Evolutionary conservation across 2,329 filamentous ascomycete genomes (phyloP).

Genomic region (Monascus ruber): DNA sequence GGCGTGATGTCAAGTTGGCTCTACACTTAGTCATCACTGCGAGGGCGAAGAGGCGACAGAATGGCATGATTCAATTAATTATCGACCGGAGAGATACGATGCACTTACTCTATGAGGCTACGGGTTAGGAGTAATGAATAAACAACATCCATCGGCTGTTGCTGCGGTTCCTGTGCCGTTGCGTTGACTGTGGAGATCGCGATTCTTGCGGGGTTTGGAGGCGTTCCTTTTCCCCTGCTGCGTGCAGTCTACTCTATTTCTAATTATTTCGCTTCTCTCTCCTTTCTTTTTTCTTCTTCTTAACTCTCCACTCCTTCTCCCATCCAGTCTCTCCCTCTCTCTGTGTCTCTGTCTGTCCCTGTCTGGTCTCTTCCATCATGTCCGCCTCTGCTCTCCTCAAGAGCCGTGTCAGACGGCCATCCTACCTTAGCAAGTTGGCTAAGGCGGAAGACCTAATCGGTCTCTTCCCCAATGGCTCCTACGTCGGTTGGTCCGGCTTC

Average conservation of each 20-base stretch:
- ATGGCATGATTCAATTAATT: too few relatives aligned
- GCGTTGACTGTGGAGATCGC: too few relatives aligned
- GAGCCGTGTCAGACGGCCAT: constrained; percentile 62
- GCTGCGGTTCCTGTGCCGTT: too few relatives aligned
- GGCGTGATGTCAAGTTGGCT: too few relatives aligned
- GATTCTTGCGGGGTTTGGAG: too few relatives aligned
- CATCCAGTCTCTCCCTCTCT: neutral
- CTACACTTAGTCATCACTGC: too few relatives aligned
- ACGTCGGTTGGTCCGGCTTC: constrained; percentile 85
- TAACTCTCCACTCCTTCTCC: constrained; percentile 7
- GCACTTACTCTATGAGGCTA: too few relatives aligned
- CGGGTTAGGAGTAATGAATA: too few relatives aligned
- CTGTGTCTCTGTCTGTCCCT: neutral
- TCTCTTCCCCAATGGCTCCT: constrained; percentile 72
- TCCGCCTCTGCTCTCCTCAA: constrained; percentile 62
- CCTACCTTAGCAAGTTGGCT: constrained; percentile 68
- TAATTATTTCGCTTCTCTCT: constrained; percentile 2
- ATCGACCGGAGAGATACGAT: too few relatives aligned
- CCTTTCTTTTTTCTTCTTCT: constrained; percentile 1
- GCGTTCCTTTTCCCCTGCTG: too few relatives aligned
- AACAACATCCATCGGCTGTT: too few relatives aligned
- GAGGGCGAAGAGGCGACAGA: too few relatives aligned
- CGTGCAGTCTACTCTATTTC: constrained; percentile 6
- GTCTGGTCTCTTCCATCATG: constrained; percentile 19
- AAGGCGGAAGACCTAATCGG: constrained; percentile 68